phyloP scores from a whole-genome alignment of 2,329 filamentous ascomycete species.

The Fusarium sacchari region DNA sequence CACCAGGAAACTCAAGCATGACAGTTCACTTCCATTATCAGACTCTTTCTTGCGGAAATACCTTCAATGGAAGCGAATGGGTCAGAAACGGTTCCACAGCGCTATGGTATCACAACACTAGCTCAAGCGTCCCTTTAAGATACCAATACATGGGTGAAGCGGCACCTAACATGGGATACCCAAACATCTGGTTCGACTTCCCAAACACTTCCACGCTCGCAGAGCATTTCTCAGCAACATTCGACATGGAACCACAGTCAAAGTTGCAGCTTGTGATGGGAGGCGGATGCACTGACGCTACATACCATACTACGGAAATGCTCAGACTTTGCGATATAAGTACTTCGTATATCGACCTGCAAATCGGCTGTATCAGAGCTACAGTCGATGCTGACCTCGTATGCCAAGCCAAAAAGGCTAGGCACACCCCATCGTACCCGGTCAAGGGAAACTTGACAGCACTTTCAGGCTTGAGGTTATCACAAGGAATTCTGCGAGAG shows the following conservation, averaged over 20 bases:
- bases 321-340: background rate
- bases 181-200: background rate
- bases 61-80: background rate
- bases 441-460: background rate
- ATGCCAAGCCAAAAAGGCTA: background rate
- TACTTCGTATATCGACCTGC: slow-evolving; percentile 1
- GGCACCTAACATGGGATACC: background rate
- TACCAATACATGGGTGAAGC: background rate
- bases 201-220: background rate
- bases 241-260: background rate
- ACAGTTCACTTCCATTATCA: background rate
- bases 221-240: background rate
- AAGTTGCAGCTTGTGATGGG: background rate
- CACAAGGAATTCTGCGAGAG: accelerated
- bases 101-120: background rate
- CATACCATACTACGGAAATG: background rate
- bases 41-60: background rate
- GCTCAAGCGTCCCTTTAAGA: background rate
- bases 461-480: background rate
- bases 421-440: background rate
- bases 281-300: background rate
- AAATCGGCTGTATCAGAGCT: background rate
- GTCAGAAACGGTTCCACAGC: background rate
- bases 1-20: slow-evolving; percentile 6
- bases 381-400: background rate